phyloP scores from a whole-genome alignment of 768 basidiomycete species.

The Krasilnikovozyma curviuscula region DNA sequence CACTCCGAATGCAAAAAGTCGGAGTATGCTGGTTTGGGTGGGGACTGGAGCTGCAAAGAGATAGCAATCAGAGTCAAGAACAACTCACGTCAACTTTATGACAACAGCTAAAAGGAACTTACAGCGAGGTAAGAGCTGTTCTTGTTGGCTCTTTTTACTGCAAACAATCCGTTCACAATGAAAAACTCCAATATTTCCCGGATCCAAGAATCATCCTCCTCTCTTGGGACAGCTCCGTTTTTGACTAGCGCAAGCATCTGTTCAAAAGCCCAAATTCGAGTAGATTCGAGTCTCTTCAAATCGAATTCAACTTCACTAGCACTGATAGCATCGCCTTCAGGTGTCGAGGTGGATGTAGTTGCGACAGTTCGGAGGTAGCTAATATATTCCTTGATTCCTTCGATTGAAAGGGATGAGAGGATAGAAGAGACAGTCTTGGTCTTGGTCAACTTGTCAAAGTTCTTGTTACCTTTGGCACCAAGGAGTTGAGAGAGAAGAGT shows the following conservation, averaged over 20 bases:
- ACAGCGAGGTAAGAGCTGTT: slow-evolving; percentile 45
- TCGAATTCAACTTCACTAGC: too few species aligned
- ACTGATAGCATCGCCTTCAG: too few species aligned
- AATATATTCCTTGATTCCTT: slow-evolving; percentile 61
- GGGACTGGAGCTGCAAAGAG: slow-evolving; percentile 36
- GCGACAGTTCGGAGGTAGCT: too few species aligned
- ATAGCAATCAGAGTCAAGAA: not conserved
- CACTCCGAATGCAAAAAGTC: slow-evolving; percentile 49
- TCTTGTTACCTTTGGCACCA: slow-evolving; percentile 56
- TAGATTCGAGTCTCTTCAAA: slow-evolving; percentile 23
- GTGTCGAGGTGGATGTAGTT: too few species aligned
- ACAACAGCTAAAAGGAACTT: slow-evolving; percentile 21
- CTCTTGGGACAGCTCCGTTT: slow-evolving; percentile 56
- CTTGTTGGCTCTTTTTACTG: slow-evolving; percentile 49
- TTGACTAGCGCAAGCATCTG: slow-evolving; percentile 61
- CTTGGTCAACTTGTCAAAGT: slow-evolving; percentile 79
- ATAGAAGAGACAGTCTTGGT: slow-evolving; percentile 83
- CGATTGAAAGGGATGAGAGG: slow-evolving; percentile 47
- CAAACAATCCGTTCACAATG: slow-evolving; percentile 58
- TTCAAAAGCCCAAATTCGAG: slow-evolving; percentile 65
- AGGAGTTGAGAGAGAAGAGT: slow-evolving; percentile 68
- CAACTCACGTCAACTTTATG: not conserved
- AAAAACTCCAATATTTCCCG: slow-evolving; percentile 60
- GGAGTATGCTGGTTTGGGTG: slow-evolving; percentile 51
- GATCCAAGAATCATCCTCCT: slow-evolving; percentile 62